Evolutionary conservation across 768 basidiomycete genomes (phyloP).

Genomic region (Kwoniella dendrophila): DNA sequence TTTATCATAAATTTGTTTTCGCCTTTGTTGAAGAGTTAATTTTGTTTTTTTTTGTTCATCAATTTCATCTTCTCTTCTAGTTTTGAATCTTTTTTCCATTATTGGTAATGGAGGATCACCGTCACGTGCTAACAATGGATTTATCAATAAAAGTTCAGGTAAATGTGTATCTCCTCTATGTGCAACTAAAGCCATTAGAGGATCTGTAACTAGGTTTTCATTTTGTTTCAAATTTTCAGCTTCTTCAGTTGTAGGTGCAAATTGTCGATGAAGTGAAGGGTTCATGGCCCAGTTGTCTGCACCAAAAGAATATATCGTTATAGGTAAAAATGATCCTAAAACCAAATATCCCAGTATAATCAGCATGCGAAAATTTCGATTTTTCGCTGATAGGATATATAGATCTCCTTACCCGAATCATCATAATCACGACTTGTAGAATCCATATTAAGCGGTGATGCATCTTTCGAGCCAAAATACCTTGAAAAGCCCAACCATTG

Average conservation of each 20-base stretch:
- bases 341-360: background rate
- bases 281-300: constrained; percentile 9
- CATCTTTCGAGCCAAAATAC: constrained; percentile 9
- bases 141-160: constrained; percentile 12
- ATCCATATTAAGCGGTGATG: background rate
- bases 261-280: constrained; percentile 8
- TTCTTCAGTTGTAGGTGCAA: constrained; percentile 1
- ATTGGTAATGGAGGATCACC: background rate
- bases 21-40: too few species aligned
- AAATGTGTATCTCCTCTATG: background rate
- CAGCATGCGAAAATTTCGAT: background rate
- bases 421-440: constrained; percentile 11
- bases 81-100: background rate
- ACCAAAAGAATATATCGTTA: background rate
- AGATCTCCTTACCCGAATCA: constrained; percentile 21
- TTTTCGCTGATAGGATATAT: background rate
- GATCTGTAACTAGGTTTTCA: constrained; percentile 8
- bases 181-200: constrained; percentile 6
- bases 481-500: constrained; percentile 31
- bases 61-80: background rate
- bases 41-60: too few species aligned
- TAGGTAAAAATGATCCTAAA: constrained; percentile 12
- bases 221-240: background rate
- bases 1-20: background rate
- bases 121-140: constrained; percentile 14